Base-by-base conservation (phyloP, 768 basidiomycete species). In the Austroboletus festivus region DNA sequence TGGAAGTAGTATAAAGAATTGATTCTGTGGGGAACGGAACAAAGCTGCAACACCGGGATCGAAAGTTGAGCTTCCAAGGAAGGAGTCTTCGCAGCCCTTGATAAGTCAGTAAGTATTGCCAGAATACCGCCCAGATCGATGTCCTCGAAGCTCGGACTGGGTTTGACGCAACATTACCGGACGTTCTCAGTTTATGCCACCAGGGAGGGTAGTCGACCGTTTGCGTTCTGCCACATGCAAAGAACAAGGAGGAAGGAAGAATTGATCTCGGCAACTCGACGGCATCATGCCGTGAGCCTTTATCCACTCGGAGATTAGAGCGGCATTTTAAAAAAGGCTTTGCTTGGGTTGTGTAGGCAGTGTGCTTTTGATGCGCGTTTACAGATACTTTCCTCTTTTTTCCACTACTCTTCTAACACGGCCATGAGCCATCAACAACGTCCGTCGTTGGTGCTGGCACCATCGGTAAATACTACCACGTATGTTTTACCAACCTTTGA, bases 391-490 rank as follows among this genome's bases (percentile, higher is more conserved):
- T 48, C 48, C 54, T 43, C 12, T 54, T 42, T 48, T 58, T 50
- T 60, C 59, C 51, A 60, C 57, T 56, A 58, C 58, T 52, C 53
- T 61, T 52, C 52, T 59, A 50, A 44, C 52, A 42, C 59, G 69
- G 72, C 68, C 61, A 87, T 85, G 84, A 82, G 73, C 71, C 72
- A 76, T 57, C 74, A 72, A 62, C 75, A 74, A 63, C 80, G 85
- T 48, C 89, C 89, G 20, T 73, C 75, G 56, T 74, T 91, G 48
- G 75, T 81, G 55, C 79, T 92, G 33, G 83, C 85, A 58, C 89
- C 89, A 33, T 88, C 89, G 19, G 83, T 90, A 47, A 89, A 85
- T 59, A 91, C 89, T 4, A 92, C 88, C 30, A 89, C 81, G 89
- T 91, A 71, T 40, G 82, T 75, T 41, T 40, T 23, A 42, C 26